Conservation (phyloP, 2,329 filamentous ascomycete genomes). For the Apiospora marii region DNA sequence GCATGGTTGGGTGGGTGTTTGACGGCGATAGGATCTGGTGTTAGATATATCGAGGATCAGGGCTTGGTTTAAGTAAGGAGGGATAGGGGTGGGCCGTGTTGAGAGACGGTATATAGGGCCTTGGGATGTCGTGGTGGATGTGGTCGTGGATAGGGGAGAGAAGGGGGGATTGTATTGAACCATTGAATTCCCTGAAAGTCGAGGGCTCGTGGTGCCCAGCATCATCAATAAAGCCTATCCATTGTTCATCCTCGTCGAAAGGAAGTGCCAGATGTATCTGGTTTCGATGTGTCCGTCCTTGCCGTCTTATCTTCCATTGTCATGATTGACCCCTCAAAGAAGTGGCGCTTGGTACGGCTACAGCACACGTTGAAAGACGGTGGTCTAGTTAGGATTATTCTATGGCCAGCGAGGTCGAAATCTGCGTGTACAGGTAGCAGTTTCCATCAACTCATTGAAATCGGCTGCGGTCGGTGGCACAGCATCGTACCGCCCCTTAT, state of each 20-base stretch:
- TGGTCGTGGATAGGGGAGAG: neutral
- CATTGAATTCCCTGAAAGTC: neutral
- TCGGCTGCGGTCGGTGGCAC: neutral
- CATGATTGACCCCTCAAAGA: neutral
- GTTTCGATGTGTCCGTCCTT: too few species aligned
- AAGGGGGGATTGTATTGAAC: neutral
- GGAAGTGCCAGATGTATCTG: too few species aligned
- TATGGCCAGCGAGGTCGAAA: too few species aligned
- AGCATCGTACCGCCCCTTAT: too few species aligned
- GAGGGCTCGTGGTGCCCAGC: neutral
- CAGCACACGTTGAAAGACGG: too few species aligned
- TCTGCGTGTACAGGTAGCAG: too few species aligned
- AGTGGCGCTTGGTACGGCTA: neutral
- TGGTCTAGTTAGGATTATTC: neutral
- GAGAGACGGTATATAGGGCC: neutral
- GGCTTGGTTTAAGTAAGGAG: neutral
- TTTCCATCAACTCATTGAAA: too few species aligned
- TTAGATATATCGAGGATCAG: neutral
- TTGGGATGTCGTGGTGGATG: neutral
- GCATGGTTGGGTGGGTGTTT: neutral
- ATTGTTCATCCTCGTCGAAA: neutral
- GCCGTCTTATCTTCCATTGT: too few species aligned
- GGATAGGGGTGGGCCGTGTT: neutral
- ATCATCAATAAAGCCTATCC: neutral
- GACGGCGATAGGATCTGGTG: too few species aligned